Evolutionary conservation across 73 alveolate species (phyloP), one percentile per base, ranked within the genome.

Genomic region (Paraurostyla sp.): DNA sequence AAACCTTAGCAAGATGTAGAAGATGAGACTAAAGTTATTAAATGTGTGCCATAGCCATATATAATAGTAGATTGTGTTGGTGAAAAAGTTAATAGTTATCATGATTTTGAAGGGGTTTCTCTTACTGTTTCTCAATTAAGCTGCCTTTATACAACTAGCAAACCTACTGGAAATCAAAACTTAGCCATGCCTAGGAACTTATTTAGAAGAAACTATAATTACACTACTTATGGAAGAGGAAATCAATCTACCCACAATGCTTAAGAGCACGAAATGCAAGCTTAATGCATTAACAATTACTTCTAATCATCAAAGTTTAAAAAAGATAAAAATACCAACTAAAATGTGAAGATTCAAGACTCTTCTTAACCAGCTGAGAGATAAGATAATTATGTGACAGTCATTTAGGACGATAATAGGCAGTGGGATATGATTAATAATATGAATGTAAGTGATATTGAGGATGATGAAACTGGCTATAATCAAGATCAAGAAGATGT

Each of bases 361-460:
- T 16, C 56, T 75, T 16, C 49, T 42, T 11, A 54, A 18, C 9
- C 4, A 50, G 76, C 45, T 25, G 32, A 15, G 50, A 38, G 30
- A n/a, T 57, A 41, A 7, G 48, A 16, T 1, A 60, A 20, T 35
- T 22, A 23, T 3, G 60, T 3, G 35, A 40, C 32, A 32, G 60
- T 78, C 0, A 51, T 54, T 27, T 0, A 50, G 33, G 89, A 51
- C 52, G 89, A 78, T 51, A 78, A 78, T 33, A 52, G 32, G 60
- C 36, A 78, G 45, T 49, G 78, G 89, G 35, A 35, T 51, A 78
- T 51, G 60, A 57, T 78, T 35, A 78, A 78, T 40, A 36, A 78
- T 35, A 27, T 18, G 45, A 42, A 78, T 73, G 87, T 48, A 50
- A 16, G 41, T 29, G 73, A 73, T 16, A 29, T 50, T 32, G 60